These are phyloP conservation scores for Rhynchosporium agropyri DNA, from an alignment of 2,329 filamentous ascomycete species.

Conservation along the genomic window DNA sequence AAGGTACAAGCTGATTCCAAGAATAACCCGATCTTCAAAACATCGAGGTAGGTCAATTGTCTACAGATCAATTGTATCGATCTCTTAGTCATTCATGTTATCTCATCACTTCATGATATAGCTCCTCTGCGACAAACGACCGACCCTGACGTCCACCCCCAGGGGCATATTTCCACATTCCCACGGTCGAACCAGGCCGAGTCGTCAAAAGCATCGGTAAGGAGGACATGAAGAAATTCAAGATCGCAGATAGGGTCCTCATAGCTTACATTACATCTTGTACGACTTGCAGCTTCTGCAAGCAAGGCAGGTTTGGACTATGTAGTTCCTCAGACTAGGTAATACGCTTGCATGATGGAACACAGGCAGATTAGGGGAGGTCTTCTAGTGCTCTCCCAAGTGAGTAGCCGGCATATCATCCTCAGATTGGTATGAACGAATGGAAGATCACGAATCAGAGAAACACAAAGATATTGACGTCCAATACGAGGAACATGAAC, in stretches of 20 bases:
- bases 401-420: background rate
- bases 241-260: slow-evolving; percentile 12
- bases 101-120: background rate
- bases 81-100: background rate
- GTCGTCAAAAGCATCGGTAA: slow-evolving; percentile 13
- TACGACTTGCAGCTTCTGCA: slow-evolving; percentile 16
- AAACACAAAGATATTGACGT: too few relatives aligned
- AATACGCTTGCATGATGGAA: slow-evolving; percentile 17
- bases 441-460: too few relatives aligned
- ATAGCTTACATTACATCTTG: slow-evolving; percentile 18
- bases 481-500: too few relatives aligned
- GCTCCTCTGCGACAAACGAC: background rate
- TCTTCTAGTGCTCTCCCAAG: slow-evolving; percentile 13
- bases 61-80: background rate
- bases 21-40: slow-evolving; percentile 2
- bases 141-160: background rate
- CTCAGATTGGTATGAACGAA: background rate
- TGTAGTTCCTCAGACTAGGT: slow-evolving; percentile 14
- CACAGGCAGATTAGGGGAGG: slow-evolving; percentile 13
- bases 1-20: background rate
- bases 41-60: slow-evolving; percentile 1
- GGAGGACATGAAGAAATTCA: slow-evolving; percentile 19
- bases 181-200: slow-evolving; percentile 9
- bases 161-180: slow-evolving; percentile 15
- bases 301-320: slow-evolving; percentile 17